A percentile compares a stretch with the other conserved stretches of the same genome.
Evolutionary conservation across 2,329 filamentous ascomycete species (phyloP).

Genomic region (Neopestalotiopsis clavispora): DNA sequence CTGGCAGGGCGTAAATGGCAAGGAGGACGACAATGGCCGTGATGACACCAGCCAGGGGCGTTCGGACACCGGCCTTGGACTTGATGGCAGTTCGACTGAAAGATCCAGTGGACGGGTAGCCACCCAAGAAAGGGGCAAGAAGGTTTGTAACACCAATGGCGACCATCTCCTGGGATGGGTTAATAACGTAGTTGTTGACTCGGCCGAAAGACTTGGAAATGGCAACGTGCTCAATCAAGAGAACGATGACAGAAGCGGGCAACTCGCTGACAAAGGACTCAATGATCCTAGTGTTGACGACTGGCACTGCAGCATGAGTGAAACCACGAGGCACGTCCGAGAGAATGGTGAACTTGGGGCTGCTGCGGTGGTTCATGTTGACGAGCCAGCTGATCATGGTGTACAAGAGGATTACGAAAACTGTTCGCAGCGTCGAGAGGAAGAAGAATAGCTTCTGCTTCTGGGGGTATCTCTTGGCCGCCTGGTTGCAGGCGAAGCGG

Average conservation of each 20-base stretch:
- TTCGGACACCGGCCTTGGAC: slow-evolving; percentile 93
- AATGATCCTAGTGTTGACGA: slow-evolving; percentile 69
- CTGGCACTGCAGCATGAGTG: slow-evolving; percentile 75
- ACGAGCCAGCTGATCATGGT: slow-evolving; percentile 88
- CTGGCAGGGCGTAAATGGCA: slow-evolving; percentile 86
- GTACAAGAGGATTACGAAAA: slow-evolving; percentile 90
- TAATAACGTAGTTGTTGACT: slow-evolving; percentile 94
- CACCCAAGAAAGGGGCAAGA: slow-evolving; percentile 88
- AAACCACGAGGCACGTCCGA: slow-evolving; percentile 85
- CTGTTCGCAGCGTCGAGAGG: slow-evolving; percentile 85
- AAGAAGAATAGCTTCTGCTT: slow-evolving; percentile 85
- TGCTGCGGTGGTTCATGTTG: slow-evolving; percentile 69
- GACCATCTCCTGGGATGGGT: slow-evolving; percentile 94
- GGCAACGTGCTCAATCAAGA: slow-evolving; percentile 95
- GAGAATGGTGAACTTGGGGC: slow-evolving; percentile 76
- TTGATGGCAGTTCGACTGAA: slow-evolving; percentile 97
- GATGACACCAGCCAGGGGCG: slow-evolving; percentile 87
- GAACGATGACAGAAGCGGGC: slow-evolving; percentile 88
- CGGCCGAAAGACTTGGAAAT: slow-evolving; percentile 97
- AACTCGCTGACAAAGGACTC: slow-evolving; percentile 72
- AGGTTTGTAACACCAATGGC: slow-evolving; percentile 92
- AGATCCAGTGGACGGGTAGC: slow-evolving; percentile 90
- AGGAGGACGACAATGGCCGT: slow-evolving; percentile 85
- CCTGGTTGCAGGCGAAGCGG: slow-evolving; percentile 65
- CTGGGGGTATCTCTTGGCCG: slow-evolving; percentile 71